phyloP scores from a whole-genome alignment of 2,329 filamentous ascomycete genomes.

The Xylaria sp. region DNA sequence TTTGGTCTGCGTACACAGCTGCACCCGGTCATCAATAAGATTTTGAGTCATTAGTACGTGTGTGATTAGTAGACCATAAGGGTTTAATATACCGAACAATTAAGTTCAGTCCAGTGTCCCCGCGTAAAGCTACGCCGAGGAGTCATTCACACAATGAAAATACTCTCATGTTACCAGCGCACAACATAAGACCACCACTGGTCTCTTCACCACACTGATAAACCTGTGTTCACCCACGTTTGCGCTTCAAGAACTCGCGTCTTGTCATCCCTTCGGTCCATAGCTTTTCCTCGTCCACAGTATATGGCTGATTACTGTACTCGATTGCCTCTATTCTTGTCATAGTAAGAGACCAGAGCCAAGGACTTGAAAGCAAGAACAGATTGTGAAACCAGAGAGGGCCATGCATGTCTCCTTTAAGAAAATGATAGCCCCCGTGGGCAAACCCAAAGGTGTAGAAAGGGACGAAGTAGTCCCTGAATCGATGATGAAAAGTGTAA shows the following conservation, averaged over 20 bases:
- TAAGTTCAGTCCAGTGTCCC: no score
- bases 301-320: constrained; percentile 26
- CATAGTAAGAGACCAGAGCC: constrained; percentile 15
- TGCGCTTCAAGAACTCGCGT: constrained; percentile 30
- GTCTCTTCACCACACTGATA: constrained; percentile 25
- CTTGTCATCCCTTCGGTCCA: constrained; percentile 29
- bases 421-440: constrained; percentile 8
- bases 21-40: no score
- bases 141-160: no score
- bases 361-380: constrained; percentile 18
- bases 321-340: constrained; percentile 21
- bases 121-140: no score
- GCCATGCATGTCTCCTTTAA: constrained; percentile 12
- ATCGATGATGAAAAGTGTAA: constrained; percentile 28
- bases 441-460: constrained; percentile 10
- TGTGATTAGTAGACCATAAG: no score
- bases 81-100: no score
- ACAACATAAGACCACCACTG: constrained; percentile 1
- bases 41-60: no score
- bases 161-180: no score
- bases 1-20: no score
- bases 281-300: constrained; percentile 25
- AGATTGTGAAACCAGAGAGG: constrained; percentile 17
- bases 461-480: constrained; percentile 24
- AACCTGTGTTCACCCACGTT: constrained; percentile 26